Conservation (phyloP, 2,329 filamentous ascomycete species). For the Nigrograna mackinnonii region DNA sequence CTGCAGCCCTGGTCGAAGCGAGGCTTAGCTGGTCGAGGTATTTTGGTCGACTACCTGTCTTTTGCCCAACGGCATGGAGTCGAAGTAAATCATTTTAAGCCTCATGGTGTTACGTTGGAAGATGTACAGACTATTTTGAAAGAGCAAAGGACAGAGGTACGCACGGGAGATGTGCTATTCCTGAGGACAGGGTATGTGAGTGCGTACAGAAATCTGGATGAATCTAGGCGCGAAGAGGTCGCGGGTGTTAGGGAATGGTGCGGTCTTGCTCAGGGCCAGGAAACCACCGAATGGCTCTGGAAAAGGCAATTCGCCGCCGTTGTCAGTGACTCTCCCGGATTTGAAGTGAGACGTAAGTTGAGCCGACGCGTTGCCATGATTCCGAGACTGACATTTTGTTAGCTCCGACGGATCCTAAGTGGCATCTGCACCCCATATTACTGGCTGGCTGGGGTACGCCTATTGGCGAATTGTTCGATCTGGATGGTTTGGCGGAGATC, state of each 20-base stretch:
- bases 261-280: background rate
- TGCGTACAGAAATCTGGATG: background rate
- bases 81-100: background rate
- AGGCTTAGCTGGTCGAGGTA: slow-evolving; percentile 59
- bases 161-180: background rate
- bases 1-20: slow-evolving; percentile 48
- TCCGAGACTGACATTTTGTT: background rate
- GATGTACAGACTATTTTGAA: background rate
- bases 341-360: background rate
- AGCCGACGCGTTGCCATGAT: no score
- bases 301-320: background rate
- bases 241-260: background rate
- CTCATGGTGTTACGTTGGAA: background rate
- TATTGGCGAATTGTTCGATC: background rate
- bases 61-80: background rate
- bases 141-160: background rate
- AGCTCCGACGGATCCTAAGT: background rate
- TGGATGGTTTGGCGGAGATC: background rate
- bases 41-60: slow-evolving; percentile 53
- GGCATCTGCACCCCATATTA: slow-evolving; percentile 1
- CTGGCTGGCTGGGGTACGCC: background rate
- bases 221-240: background rate
- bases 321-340: background rate
- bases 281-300: background rate
- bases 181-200: background rate